These are phyloP conservation scores for Microcos paniculata DNA, from an alignment of 345 rosid genomes.

Conservation along the genomic window DNA sequence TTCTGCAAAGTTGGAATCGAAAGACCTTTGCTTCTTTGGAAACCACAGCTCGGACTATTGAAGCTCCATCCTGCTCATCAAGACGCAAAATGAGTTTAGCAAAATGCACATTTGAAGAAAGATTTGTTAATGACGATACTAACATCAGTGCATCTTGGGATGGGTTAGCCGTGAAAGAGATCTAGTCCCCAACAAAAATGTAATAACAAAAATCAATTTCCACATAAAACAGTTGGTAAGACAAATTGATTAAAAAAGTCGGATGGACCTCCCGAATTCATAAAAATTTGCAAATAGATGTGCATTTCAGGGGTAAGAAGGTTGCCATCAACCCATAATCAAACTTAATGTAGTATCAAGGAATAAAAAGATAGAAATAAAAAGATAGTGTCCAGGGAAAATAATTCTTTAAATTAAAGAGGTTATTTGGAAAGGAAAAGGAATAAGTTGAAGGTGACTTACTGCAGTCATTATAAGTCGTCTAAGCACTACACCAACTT, in stretches of 20 bases:
- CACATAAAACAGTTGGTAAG: background rate
- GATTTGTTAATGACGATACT: background rate
- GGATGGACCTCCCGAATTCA: background rate
- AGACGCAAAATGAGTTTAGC: slow-evolving; percentile 16
- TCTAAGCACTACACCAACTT: slow-evolving; percentile 76
- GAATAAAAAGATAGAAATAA: background rate
- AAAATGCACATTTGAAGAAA: slow-evolving; percentile 8
- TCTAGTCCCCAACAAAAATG: background rate
- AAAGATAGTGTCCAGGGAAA: too few relatives aligned
- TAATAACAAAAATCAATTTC: background rate
- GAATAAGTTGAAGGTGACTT: slow-evolving; percentile 32
- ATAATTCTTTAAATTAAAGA: background rate
- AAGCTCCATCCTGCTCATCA: slow-evolving; percentile 72
- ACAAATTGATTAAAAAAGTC: background rate
- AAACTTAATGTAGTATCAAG: background rate
- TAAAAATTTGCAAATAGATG: background rate
- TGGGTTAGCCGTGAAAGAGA: slow-evolving; percentile 4
- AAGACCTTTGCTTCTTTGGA: slow-evolving; percentile 65
- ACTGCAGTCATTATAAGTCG: slow-evolving; percentile 91
- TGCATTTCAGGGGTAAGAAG: background rate
- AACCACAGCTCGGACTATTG: slow-evolving; percentile 61
- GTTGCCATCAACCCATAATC: background rate
- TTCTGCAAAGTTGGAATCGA: slow-evolving; percentile 53
- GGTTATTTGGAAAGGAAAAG: background rate
- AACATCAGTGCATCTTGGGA: background rate